Base-by-base conservation (phyloP, 2,329 filamentous ascomycete genomes). In the Botryosphaeria agaves region DNA sequence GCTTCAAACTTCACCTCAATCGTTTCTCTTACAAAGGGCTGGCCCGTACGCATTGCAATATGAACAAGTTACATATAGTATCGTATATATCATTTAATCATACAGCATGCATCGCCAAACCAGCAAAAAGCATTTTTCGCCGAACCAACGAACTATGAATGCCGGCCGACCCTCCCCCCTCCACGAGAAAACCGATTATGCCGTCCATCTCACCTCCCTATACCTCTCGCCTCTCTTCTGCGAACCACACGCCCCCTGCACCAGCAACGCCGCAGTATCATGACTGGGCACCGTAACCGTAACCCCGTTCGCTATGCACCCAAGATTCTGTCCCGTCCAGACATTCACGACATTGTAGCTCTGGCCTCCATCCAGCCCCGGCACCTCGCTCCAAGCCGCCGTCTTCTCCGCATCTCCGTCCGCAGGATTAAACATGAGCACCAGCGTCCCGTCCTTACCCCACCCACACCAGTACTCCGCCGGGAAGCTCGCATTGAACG, bases 381-480 rank as follows among this genome's bases (percentile, higher is more conserved):
- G 62, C 5, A 66, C 48, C 40, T 66, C 61, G 3, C 27, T 37
- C 39, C 57, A 65, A 1, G 42, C 41, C 3, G 53, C 52, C 14
- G 44, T 48, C 44, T 57, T 62, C 15, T 37, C 47, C 15, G 40
- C 41, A 3, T 39, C 45, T 2, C 40, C 32, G 1, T 48, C 39
- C 12, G 51, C 31, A 2, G 57, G 55, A 41, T 67, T 68, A n/a
- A 66, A 41, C 36, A 63, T 46, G 18, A 66, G 49, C 11, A 64
- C 53, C 23, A 64, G 49, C n/a, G 53, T 55, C 1, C 62, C 62
- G 12, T 50, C 40, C 5, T 43, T 45, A 3, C 53, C 59, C 15
- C 43, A 44, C 0, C 63, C 62, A 1, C 55, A 49, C 61, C 61
- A 67, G 44, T 56, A 66, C 44, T 64, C 57, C 2, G 64, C 61